Base-by-base conservation (phyloP, 2,329 filamentous ascomycete genomes). In the Byssoonygena ceratinophila region DNA sequence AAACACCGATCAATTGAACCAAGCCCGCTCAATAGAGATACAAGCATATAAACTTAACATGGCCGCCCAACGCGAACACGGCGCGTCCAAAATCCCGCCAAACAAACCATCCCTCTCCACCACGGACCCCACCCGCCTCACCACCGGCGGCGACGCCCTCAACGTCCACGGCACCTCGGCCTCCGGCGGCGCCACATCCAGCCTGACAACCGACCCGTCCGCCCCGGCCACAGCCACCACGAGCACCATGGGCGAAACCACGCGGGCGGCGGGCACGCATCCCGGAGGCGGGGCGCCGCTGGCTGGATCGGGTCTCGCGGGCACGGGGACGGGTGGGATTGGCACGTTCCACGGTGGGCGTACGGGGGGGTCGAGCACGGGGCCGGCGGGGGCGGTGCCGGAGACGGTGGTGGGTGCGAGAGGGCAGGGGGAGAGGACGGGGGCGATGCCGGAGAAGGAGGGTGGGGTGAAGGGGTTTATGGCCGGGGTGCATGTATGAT, bases 51-150 rank as follows among this genome's bases (percentile, higher is more conserved):
- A n/a, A n/a, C n/a, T n/a, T n/a, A 37, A 18, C 20, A 50, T 50
- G 47, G 36, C 47, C 25, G 36, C 47, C 23, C 47, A 50, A 41
- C 47, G 47, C 47, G 47, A 50, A 50, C 29, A 40, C 36, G 36
- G 36, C 47, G 20, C 4, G 39, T 44, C 39, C 39, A 51, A 51
- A 34, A 3, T 51, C 11, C 47, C 46, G 23, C 27, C 29, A 3
- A 27, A 23, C 47, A 44, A 51, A 51, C 39, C 47, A 9, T 44
- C 37, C 37, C 37, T 39, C 25, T 51, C 47, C 36, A 39, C 27
- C 25, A 43, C 27, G 37, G 37, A 51, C 12, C 39, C 36, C 5
- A 51, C 37, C 47, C 22, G 20, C 12, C 34, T 49, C 22, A 49
- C 46, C 32, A 49, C 46, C 23, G 46, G 46, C 46, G 32, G 34